A percentile compares a stretch with the other conserved stretches of the same genome.
phyloP scores from a whole-genome alignment of 192 early-diverging fungal species.

The Coemansia sp. region DNA sequence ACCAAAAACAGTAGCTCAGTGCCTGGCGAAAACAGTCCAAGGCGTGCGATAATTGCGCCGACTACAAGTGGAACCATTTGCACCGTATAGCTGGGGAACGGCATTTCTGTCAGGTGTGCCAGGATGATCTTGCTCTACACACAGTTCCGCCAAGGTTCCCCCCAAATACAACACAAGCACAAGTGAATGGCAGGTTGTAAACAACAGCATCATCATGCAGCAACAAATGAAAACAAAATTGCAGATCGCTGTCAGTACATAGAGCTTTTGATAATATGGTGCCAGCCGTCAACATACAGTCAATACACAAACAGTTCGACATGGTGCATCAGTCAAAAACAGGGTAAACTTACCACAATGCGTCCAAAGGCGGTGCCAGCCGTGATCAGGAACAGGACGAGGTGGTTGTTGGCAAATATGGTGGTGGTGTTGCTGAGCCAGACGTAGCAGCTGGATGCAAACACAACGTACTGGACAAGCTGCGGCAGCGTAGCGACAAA shows the following conservation, averaged over 20 bases:
- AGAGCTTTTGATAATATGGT: not conserved
- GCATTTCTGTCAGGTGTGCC: conserved; percentile 80
- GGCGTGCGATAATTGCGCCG: conserved; percentile 68
- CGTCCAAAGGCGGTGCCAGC: conserved; percentile 82
- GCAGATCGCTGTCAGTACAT: not conserved
- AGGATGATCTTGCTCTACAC: conserved; percentile 81
- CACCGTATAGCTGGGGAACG: conserved; percentile 80
- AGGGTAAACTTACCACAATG: conserved; percentile 62
- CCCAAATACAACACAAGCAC: too few relatives aligned
- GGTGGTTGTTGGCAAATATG: conserved; percentile 67
- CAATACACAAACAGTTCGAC: not conserved
- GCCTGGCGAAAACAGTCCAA: conserved; percentile 66
- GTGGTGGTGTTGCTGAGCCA: conserved; percentile 74
- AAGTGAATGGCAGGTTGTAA: not conserved
- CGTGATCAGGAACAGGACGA: conserved; percentile 71
- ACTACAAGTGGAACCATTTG: conserved; percentile 71
- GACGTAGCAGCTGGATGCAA: conserved; percentile 61
- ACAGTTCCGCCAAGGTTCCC: not conserved
- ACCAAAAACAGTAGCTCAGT: conserved; percentile 70
- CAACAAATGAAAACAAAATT: not conserved
- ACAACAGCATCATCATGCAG: not conserved
- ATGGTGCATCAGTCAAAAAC: not conserved
- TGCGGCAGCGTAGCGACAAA: conserved; percentile 63
- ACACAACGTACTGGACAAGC: conserved; percentile 63
- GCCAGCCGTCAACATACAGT: not conserved